phyloP scores from a whole-genome alignment of 805 yeast genomes.

The Clavispora vitiphila region DNA sequence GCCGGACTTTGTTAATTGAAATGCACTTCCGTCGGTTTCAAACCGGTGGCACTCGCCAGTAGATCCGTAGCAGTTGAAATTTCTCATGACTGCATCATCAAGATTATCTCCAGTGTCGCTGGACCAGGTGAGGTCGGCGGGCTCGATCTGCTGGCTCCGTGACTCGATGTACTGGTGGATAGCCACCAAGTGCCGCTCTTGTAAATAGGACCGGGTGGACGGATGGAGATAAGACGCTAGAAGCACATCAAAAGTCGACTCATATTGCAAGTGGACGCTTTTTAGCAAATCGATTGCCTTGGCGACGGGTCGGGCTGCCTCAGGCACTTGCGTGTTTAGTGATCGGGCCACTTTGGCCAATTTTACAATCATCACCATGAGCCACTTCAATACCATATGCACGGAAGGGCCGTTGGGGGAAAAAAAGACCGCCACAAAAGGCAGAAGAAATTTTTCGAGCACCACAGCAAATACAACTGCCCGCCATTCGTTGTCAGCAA shows the following conservation, averaged over 20 bases:
- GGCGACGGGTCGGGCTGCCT: slow-evolving; percentile 4
- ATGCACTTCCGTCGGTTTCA: slow-evolving; percentile 19
- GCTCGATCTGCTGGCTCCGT: slow-evolving; percentile 1
- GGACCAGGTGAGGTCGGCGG: neutral
- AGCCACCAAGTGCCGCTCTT: slow-evolving; percentile 11
- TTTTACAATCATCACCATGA: slow-evolving; percentile 18
- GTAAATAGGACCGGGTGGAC: slow-evolving; percentile 18
- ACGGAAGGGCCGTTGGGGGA: slow-evolving; percentile 7
- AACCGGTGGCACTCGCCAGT: slow-evolving; percentile 21
- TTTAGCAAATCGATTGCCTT: slow-evolving; percentile 5
- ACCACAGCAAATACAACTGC: slow-evolving; percentile 10
- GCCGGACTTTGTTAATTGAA: slow-evolving; percentile 6
- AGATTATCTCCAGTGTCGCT: slow-evolving; percentile 3
- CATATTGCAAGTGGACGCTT: slow-evolving; percentile 11
- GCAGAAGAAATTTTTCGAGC: slow-evolving; percentile 2
- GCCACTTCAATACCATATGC: slow-evolving; percentile 21
- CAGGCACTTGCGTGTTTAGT: neutral
- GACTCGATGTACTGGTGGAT: slow-evolving; percentile 10
- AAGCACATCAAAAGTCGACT: slow-evolving; percentile 11
- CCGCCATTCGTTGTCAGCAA: slow-evolving; percentile 13
- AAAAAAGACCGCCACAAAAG: slow-evolving; percentile 12
- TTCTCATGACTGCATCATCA: slow-evolving; percentile 21
- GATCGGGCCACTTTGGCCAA: slow-evolving; percentile 7
- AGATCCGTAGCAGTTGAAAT: slow-evolving; percentile 25
- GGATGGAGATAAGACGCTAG: slow-evolving; percentile 21